Evolutionary conservation across 2,329 filamentous ascomycete species (phyloP).

Genomic region (Rhynchosporium secalis): DNA sequence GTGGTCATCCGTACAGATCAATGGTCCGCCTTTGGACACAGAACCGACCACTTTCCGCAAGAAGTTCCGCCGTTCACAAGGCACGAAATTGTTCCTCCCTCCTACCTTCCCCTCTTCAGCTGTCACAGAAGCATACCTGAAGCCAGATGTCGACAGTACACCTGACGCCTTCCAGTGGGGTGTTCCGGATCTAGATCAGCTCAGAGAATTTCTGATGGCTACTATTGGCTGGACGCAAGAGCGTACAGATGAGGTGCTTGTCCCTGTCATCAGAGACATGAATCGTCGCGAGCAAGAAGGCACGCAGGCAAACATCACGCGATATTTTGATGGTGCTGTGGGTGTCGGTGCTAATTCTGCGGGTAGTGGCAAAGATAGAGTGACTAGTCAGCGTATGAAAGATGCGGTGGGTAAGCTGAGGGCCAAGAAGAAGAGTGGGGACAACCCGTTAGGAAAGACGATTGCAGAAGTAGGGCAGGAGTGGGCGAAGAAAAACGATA

Average conservation of each 20-base stretch:
- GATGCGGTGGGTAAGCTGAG: slow-evolving; percentile 70
- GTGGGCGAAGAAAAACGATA: slow-evolving; percentile 39
- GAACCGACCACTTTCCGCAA: slow-evolving; percentile 71
- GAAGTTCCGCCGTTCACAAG: slow-evolving; percentile 81
- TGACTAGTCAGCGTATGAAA: slow-evolving; percentile 73
- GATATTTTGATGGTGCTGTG: slow-evolving; percentile 77
- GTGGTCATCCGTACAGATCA: slow-evolving; percentile 78
- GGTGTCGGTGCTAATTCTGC: slow-evolving; percentile 57
- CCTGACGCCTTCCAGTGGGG: slow-evolving; percentile 90
- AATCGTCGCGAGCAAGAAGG: slow-evolving; percentile 85
- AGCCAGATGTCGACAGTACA: slow-evolving; percentile 81
- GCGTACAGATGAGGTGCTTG: slow-evolving; percentile 89
- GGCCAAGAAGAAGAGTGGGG: slow-evolving; percentile 43
- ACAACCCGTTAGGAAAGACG: slow-evolving; percentile 26
- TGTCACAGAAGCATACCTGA: slow-evolving; percentile 80
- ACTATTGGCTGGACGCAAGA: slow-evolving; percentile 94
- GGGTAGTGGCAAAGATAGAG: slow-evolving; percentile 62
- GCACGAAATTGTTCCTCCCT: slow-evolving; percentile 82
- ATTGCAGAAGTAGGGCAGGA: slow-evolving; percentile 38
- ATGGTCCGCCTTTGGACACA: slow-evolving; percentile 62
- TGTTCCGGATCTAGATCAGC: slow-evolving; percentile 83
- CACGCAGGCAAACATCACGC: slow-evolving; percentile 95
- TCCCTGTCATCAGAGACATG: slow-evolving; percentile 95
- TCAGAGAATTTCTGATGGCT: slow-evolving; percentile 81
- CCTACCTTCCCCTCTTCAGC: slow-evolving; percentile 73